A percentile compares a stretch with the other conserved stretches of the same genome.
Evolutionary conservation across 1,284 basidiomycete species (phyloP).

Genomic region (Cutaneotrichosporon mucoides): DNA sequence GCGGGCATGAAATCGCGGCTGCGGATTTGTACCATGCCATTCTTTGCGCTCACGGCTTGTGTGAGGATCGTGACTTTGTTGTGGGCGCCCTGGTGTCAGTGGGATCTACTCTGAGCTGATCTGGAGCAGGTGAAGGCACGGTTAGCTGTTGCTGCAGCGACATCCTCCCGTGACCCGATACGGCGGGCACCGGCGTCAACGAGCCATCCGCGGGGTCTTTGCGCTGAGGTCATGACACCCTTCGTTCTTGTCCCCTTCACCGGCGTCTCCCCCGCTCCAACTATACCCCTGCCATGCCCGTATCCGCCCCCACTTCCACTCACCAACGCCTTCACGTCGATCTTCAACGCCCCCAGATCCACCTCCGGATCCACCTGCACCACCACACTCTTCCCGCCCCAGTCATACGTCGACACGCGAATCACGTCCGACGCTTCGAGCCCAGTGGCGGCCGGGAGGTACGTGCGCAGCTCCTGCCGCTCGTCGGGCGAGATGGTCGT

Average conservation of each 20-base stretch:
- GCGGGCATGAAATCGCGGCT: conserved; percentile 31
- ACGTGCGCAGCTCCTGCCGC: background rate
- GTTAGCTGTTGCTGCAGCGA: too few relatives aligned
- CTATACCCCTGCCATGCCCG: too few relatives aligned
- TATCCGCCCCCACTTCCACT: background rate
- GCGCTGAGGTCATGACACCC: too few relatives aligned
- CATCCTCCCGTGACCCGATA: too few relatives aligned
- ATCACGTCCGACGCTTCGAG: conserved; percentile 3
- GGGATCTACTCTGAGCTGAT: background rate
- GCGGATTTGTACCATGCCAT: conserved; percentile 9
- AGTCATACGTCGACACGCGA: conserved; percentile 4
- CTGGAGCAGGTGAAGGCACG: too few relatives aligned
- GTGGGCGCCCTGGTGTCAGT: conserved; percentile 1
- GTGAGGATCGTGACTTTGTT: conserved; percentile 7
- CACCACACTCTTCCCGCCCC: conserved; percentile 4
- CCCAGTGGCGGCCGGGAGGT: conserved; percentile 1
- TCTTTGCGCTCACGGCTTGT: background rate
- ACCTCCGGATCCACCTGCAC: conserved; percentile 5
- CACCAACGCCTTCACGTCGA: conserved; percentile 3
- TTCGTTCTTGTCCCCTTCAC: too few relatives aligned
- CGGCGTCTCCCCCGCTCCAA: too few relatives aligned
- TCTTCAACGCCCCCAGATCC: conserved; percentile 1
- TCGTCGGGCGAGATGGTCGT: conserved; percentile 5
- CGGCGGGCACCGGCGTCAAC: too few relatives aligned
- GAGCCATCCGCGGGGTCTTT: too few relatives aligned